These are phyloP conservation scores for Botrytis porri DNA, from an alignment of 2,329 filamentous ascomycete species.

Conservation along the genomic window DNA sequence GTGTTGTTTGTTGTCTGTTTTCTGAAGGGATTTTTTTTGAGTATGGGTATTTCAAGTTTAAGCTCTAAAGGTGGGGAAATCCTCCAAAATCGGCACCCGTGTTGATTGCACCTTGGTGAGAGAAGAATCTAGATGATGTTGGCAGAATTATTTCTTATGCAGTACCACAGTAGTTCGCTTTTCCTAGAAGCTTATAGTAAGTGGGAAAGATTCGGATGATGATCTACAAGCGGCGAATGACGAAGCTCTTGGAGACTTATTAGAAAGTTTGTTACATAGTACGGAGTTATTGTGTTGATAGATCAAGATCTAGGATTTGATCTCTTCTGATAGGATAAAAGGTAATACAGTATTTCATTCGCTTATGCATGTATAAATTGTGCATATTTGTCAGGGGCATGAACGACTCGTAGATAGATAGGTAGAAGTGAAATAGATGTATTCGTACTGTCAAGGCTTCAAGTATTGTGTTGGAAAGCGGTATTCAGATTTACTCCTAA, in stretches of 20 bases:
- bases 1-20: constrained; percentile 5
- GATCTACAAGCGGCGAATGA: constrained; percentile 9
- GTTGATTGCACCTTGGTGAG: neutral
- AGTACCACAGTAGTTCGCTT: neutral
- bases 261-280: neutral
- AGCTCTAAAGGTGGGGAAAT: constrained; percentile 20
- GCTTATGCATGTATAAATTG: constrained; percentile 13
- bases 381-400: constrained; percentile 13
- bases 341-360: constrained; percentile 5
- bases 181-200: neutral
- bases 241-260: constrained; percentile 6
- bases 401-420: neutral
- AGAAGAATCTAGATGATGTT: neutral
- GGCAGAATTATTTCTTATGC: constrained; percentile 1
- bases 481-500: neutral
- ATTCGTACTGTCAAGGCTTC: neutral
- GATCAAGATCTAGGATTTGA: neutral
- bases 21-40: constrained; percentile 18
- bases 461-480: neutral
- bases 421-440: neutral
- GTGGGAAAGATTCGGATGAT: constrained; percentile 10
- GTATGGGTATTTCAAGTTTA: constrained; percentile 10
- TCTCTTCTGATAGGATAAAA: neutral
- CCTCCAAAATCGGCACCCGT: neutral
- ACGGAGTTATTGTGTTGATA: neutral